Percentiles rank a stretch among this genome's conserved stretches.
phyloP scores from a whole-genome alignment of 202 grass and related monocot species.

The Panicum hallii region DNA sequence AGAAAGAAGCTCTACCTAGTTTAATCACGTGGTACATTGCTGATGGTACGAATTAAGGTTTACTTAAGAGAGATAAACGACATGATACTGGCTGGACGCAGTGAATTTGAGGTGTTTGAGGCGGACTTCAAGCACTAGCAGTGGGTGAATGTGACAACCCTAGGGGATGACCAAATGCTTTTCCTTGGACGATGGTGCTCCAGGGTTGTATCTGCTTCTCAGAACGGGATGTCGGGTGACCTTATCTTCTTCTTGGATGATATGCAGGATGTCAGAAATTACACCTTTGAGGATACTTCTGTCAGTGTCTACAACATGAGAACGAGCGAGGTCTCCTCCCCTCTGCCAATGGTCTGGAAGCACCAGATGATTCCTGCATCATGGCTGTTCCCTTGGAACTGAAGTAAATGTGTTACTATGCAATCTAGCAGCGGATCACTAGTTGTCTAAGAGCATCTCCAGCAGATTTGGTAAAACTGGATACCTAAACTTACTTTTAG shows the following conservation, averaged over 20 bases:
- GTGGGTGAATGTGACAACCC: not conserved
- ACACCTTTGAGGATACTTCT: not conserved
- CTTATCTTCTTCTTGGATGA: slow-evolving; percentile 35
- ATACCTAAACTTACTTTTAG: no score
- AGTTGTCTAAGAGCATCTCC: no score
- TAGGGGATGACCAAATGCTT: slow-evolving; percentile 26
- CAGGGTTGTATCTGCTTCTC: slow-evolving; percentile 5
- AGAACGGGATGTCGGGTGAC: not conserved
- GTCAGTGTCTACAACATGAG: slow-evolving; percentile 6
- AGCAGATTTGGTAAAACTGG: no score
- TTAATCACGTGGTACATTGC: not conserved
- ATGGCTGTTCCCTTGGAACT: not conserved
- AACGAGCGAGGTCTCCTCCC: not conserved
- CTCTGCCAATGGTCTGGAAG: not conserved
- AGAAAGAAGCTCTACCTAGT: slow-evolving; percentile 18
- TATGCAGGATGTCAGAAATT: not conserved
- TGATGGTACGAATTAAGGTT: slow-evolving; percentile 14
- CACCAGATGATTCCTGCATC: not conserved
- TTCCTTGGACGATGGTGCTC: slow-evolving; percentile 35
- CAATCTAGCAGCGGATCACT: not conserved
- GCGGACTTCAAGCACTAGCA: not conserved
- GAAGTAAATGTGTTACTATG: not conserved
- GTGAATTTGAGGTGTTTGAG: not conserved
- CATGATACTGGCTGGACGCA: not conserved
- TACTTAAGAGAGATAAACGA: not conserved